Conservation (phyloP, 2,329 filamentous ascomycete species). For the Teratosphaeria gauchensis region DNA sequence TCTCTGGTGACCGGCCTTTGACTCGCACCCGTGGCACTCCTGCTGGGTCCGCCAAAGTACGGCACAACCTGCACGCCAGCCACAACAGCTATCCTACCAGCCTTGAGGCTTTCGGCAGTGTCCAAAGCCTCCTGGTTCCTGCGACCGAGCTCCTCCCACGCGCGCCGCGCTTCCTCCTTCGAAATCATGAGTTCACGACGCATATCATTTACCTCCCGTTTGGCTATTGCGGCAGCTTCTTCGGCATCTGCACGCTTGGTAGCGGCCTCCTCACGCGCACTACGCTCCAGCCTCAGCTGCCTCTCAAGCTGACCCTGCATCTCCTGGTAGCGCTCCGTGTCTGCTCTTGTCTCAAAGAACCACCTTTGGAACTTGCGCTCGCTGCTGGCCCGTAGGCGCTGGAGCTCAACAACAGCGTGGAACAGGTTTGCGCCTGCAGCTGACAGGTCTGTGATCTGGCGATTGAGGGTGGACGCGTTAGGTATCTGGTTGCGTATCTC, state of each 20-base stretch:
- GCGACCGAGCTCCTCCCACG: constrained; percentile 93
- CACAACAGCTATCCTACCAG: constrained; percentile 78
- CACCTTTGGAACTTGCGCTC: constrained; percentile 97
- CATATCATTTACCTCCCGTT: constrained; percentile 62
- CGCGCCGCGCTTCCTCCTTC: constrained; percentile 87
- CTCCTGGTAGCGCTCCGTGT: constrained; percentile 78
- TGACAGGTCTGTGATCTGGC: constrained; percentile 94
- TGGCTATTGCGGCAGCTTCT: constrained; percentile 16
- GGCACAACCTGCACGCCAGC: constrained; percentile 93
- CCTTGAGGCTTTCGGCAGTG: constrained; percentile 71
- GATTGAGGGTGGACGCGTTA: constrained; percentile 75
- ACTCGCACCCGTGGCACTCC: constrained; percentile 31
- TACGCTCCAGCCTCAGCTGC: constrained; percentile 64
- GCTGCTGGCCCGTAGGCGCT: constrained; percentile 84
- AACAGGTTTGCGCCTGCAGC: constrained; percentile 95
- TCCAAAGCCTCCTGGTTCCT: constrained; percentile 90
- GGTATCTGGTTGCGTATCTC: constrained; percentile 69
- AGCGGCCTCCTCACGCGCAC: constrained; percentile 57
- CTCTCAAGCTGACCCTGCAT: constrained; percentile 70
- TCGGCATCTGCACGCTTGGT: constrained; percentile 17
- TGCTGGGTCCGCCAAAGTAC: constrained; percentile 20
- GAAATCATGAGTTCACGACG: constrained; percentile 87
- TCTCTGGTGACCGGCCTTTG: constrained; percentile 31
- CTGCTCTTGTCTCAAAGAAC: constrained; percentile 90
- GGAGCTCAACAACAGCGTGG: constrained; percentile 92